A percentile compares a stretch with the other conserved stretches of the same genome.
phyloP scores from a whole-genome alignment of 2,329 filamentous ascomycete species.

The Fusarium brachygibbosum region DNA sequence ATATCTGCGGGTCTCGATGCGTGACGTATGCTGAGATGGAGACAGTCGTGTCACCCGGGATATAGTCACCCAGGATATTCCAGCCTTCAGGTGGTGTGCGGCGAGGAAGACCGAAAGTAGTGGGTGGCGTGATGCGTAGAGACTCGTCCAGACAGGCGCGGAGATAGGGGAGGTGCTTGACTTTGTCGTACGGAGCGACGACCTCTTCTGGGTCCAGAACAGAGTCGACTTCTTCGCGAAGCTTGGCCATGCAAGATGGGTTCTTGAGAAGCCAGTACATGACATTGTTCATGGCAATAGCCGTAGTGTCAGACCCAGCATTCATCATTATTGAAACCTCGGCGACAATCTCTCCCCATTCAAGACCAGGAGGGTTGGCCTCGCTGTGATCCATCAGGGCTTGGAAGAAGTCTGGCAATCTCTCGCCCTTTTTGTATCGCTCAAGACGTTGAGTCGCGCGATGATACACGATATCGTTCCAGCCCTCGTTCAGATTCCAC shows the following conservation, averaged over 20 bases:
- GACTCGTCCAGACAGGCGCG: slow-evolving; percentile 65
- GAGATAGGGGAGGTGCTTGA: slow-evolving; percentile 66
- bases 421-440: slow-evolving; percentile 59
- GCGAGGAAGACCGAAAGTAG: slow-evolving; percentile 47
- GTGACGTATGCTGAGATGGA: slow-evolving; percentile 56
- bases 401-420: slow-evolving; percentile 70
- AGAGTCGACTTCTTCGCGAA: slow-evolving; percentile 61
- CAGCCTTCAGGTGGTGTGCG: slow-evolving; percentile 50
- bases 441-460: slow-evolving; percentile 54
- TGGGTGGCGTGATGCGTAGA: slow-evolving; percentile 53
- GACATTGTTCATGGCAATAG: slow-evolving; percentile 64
- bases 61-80: slow-evolving; percentile 51
- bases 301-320: slow-evolving; percentile 65
- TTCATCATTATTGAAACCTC: slow-evolving; percentile 67
- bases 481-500: slow-evolving; percentile 54
- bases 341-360: slow-evolving; percentile 70
- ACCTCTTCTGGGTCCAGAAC: slow-evolving; percentile 59
- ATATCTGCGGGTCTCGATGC: slow-evolving; percentile 57
- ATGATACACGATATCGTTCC: slow-evolving; percentile 57
- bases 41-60: slow-evolving; percentile 56
- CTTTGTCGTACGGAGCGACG: slow-evolving; percentile 63
- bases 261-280: slow-evolving; percentile 66
- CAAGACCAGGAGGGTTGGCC: slow-evolving; percentile 56
- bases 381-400: slow-evolving; percentile 65
- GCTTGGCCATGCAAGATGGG: slow-evolving; percentile 55